Conservation (phyloP, 2,329 filamentous ascomycete species). For the Beauveria scarabaeidicola region DNA sequence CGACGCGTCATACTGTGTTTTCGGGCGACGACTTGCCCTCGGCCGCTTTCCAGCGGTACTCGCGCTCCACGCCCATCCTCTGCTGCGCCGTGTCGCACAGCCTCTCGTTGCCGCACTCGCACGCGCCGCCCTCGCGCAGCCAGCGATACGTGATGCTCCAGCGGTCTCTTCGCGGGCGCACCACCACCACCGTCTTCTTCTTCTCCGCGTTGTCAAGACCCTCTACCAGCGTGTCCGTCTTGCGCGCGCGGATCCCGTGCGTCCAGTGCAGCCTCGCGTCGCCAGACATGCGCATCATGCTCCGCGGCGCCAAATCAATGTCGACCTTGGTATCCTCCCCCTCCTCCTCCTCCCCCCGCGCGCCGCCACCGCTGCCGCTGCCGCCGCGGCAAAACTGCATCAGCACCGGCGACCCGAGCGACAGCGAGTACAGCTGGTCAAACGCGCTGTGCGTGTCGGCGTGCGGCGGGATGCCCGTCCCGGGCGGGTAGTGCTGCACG, state of each 20-base stretch:
- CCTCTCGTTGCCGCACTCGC: conserved; percentile 40
- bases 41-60: conserved; percentile 38
- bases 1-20: background rate
- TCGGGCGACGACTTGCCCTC: background rate
- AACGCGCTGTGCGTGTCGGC: conserved; percentile 46
- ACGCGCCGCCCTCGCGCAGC: conserved; percentile 36
- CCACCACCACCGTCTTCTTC: conserved; percentile 22
- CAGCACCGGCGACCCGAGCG: conserved; percentile 32
- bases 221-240: conserved; percentile 37
- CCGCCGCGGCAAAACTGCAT: conserved; percentile 33
- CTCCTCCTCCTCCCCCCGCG: no score
- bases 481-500: conserved; percentile 51
- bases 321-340: conserved; percentile 24
- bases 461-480: conserved; percentile 51
- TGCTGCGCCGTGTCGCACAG: conserved; percentile 45
- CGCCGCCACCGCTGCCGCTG: no score
- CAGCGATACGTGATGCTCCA: conserved; percentile 51
- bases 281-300: conserved; percentile 42
- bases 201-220: no score
- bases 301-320: conserved; percentile 38
- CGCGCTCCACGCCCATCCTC: conserved; percentile 36
- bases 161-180: conserved; percentile 33
- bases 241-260: conserved; percentile 45
- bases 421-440: conserved; percentile 37
- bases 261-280: conserved; percentile 46